A percentile compares a stretch with the other conserved stretches of the same genome.
Conservation (phyloP, 2,329 filamentous ascomycete species). For the Pseudocercospora cruenta region DNA sequence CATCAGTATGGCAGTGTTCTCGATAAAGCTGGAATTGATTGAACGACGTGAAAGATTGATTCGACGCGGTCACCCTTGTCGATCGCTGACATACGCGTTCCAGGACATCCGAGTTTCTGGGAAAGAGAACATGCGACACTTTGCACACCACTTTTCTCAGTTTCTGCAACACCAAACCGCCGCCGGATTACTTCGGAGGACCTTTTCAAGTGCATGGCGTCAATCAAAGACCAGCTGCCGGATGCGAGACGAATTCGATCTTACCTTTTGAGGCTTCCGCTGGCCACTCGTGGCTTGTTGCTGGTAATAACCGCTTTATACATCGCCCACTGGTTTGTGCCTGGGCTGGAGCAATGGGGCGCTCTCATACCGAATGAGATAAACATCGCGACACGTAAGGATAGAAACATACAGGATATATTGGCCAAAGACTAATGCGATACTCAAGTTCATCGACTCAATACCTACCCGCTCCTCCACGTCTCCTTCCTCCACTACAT, state of each 20-base stretch:
- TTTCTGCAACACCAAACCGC: background rate
- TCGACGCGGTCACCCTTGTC: background rate
- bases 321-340: slow-evolving; percentile 67
- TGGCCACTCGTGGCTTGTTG: slow-evolving; percentile 77
- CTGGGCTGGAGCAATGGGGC: slow-evolving; percentile 78
- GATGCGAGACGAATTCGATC: slow-evolving; percentile 75
- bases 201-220: background rate
- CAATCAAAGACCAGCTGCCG: slow-evolving; percentile 52
- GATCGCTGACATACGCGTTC: slow-evolving; percentile 1
- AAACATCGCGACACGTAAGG: slow-evolving; percentile 70
- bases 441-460: slow-evolving; percentile 79
- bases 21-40: background rate
- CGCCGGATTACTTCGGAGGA: slow-evolving; percentile 1
- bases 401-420: background rate
- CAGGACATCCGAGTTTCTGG: background rate
- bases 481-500: slow-evolving; percentile 77
- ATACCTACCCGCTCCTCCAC: slow-evolving; percentile 90
- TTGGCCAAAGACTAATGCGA: background rate
- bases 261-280: slow-evolving; percentile 81
- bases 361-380: slow-evolving; percentile 77
- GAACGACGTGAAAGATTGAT: background rate
- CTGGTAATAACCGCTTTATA: slow-evolving; percentile 70
- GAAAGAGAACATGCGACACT: slow-evolving; percentile 1
- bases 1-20: background rate
- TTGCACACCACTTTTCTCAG: background rate